These are phyloP conservation scores for Chrysosphaeria jannelii DNA, from an alignment of 2,329 filamentous ascomycete species.

Conservation along the genomic window DNA sequence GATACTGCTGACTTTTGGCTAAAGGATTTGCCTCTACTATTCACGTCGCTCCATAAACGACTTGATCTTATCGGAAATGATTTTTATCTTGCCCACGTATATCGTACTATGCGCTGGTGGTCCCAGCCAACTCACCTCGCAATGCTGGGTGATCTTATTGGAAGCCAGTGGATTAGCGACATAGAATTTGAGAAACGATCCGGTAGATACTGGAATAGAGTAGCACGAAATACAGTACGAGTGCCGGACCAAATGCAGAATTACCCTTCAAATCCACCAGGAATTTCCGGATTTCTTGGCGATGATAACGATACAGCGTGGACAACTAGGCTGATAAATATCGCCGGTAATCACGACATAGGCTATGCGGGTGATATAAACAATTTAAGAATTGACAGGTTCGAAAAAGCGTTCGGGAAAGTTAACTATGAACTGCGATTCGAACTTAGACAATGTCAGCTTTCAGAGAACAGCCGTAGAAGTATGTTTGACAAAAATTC, in stretches of 20 bases:
- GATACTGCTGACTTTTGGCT: slow-evolving; percentile 28
- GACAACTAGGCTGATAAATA: slow-evolving; percentile 55
- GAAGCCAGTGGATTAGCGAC: slow-evolving; percentile 82
- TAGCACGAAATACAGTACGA: slow-evolving; percentile 38
- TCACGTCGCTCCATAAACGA: slow-evolving; percentile 42
- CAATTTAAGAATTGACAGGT: slow-evolving; percentile 41
- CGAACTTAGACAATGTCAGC: slow-evolving; percentile 18
- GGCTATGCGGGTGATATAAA: slow-evolving; percentile 86
- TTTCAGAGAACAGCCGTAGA: slow-evolving; percentile 10
- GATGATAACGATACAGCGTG: slow-evolving; percentile 18
- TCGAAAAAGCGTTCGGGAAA: slow-evolving; percentile 60
- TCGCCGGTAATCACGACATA: slow-evolving; percentile 87
- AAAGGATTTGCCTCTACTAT: slow-evolving; percentile 35
- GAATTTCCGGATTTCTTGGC: slow-evolving; percentile 18
- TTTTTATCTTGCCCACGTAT: slow-evolving; percentile 79
- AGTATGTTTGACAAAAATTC: slow-evolving; percentile 13
- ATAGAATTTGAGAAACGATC: slow-evolving; percentile 52
- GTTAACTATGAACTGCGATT: slow-evolving; percentile 75
- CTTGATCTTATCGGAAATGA: slow-evolving; percentile 85
- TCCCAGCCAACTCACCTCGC: slow-evolving; percentile 58
- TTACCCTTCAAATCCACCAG: slow-evolving; percentile 18
- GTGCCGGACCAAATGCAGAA: slow-evolving; percentile 25
- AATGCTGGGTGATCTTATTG: slow-evolving; percentile 71
- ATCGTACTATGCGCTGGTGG: slow-evolving; percentile 61
- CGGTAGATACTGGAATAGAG: slow-evolving; percentile 47